A percentile compares a stretch with the other conserved stretches of the same genome.
phyloP scores from a whole-genome alignment of 768 basidiomycete species.

The Xanthoconium purpureum region DNA sequence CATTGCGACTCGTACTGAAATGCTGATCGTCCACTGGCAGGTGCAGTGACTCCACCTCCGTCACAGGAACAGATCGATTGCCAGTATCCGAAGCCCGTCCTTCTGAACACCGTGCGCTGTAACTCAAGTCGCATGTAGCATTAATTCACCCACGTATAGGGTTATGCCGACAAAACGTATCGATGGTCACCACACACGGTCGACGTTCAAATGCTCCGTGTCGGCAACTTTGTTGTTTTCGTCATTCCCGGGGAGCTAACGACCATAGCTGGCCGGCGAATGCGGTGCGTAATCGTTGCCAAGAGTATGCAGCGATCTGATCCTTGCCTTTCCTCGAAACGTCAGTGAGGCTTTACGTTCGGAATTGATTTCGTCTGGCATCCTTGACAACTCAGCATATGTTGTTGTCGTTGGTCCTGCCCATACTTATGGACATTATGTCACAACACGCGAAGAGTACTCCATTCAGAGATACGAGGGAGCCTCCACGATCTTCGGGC shows the following conservation, averaged over 20 bases:
- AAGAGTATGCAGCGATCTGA: too few relatives aligned
- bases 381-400: constrained; percentile 65
- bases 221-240: constrained; percentile 57
- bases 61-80: constrained; percentile 61
- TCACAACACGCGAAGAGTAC: constrained; percentile 72
- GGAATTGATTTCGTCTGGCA: constrained; percentile 56
- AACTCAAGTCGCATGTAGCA: background rate
- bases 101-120: constrained; percentile 56
- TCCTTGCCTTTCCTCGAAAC: background rate
- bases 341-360: constrained; percentile 64
- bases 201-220: constrained; percentile 48
- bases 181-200: constrained; percentile 73
- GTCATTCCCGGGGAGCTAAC: constrained; percentile 78
- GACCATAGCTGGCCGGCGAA: constrained; percentile 76
- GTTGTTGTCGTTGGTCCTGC: constrained; percentile 78
- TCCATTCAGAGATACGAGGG: constrained; percentile 76
- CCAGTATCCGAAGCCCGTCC: constrained; percentile 74
- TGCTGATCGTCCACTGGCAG: background rate
- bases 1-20: background rate
- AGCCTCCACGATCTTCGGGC: constrained; percentile 75
- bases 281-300: constrained; percentile 48
- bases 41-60: constrained; percentile 59
- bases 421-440: constrained; percentile 75
- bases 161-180: constrained; percentile 64
- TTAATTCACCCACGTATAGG: constrained; percentile 38